phyloP scores from a whole-genome alignment of 371 early-diverging fungal genomes.

The Nematocida major region DNA sequence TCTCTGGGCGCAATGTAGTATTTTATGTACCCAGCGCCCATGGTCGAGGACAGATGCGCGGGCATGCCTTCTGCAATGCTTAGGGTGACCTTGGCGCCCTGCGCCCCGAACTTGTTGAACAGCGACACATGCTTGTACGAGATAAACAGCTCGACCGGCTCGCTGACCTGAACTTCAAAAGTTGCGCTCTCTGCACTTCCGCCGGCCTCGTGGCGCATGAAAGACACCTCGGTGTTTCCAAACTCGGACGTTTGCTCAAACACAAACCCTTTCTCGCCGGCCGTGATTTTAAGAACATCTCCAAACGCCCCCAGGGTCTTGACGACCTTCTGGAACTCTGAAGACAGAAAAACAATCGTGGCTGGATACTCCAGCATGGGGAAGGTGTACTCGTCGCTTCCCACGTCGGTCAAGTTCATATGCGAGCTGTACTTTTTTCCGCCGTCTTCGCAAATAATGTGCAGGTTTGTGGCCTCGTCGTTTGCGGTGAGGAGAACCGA shows the following conservation, averaged over 20 bases:
- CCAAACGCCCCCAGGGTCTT: conserved; percentile 75
- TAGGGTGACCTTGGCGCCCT: conserved; percentile 71
- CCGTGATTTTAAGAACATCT: conserved; percentile 76
- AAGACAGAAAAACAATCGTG: conserved; percentile 74
- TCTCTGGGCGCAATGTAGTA: conserved; percentile 65
- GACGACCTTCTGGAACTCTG: conserved; percentile 81
- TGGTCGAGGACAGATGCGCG: conserved; percentile 80
- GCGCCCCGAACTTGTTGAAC: conserved; percentile 86
- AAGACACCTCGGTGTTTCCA: conserved; percentile 73
- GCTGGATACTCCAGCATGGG: conserved; percentile 82
- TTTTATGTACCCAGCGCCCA: conserved; percentile 80
- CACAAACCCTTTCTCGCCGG: conserved; percentile 79
- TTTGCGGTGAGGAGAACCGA: conserved; percentile 42
- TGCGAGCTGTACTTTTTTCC: conserved; percentile 81
- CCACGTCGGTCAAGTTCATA: conserved; percentile 89
- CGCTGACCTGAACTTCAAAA: conserved; percentile 66
- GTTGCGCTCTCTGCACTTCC: conserved; percentile 72
- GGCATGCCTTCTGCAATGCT: conserved; percentile 77
- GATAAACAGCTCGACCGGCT: conserved; percentile 74
- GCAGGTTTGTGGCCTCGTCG: conserved; percentile 34
- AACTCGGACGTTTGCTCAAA: conserved; percentile 80
- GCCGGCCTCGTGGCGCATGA: conserved; percentile 44
- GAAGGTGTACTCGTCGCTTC: conserved; percentile 83
- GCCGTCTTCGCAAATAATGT: conserved; percentile 66
- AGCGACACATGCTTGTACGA: conserved; percentile 81